These are phyloP conservation scores for Ceratorhiza oryzae-sativae DNA, from an alignment of 1,284 basidiomycete genomes.

Conservation along the genomic window DNA sequence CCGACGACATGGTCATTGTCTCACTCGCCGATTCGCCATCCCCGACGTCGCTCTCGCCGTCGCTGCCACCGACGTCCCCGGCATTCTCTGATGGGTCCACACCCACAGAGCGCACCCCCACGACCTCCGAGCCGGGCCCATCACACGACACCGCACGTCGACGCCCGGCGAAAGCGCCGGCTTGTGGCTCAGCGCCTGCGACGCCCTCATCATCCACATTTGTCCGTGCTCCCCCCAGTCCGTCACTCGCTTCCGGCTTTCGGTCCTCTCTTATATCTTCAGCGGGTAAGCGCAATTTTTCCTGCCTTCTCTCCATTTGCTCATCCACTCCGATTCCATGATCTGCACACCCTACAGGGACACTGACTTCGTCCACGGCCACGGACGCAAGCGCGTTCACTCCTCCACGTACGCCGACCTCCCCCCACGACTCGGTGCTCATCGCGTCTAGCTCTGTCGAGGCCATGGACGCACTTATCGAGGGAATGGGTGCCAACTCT, in stretches of 20 bases:
- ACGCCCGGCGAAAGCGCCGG: slow-evolving; percentile 4
- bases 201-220: neutral
- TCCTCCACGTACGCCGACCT: slow-evolving; percentile 39
- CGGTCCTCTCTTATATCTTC: slow-evolving; percentile 29
- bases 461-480: slow-evolving; percentile 83
- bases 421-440: slow-evolving; percentile 62
- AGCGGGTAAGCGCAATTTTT: slow-evolving; percentile 6
- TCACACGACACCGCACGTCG: neutral
- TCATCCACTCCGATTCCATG: slow-evolving; percentile 9
- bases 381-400: slow-evolving; percentile 34
- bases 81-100: neutral
- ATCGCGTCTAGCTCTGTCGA: slow-evolving; percentile 78
- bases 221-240: slow-evolving; percentile 17
- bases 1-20: slow-evolving; percentile 37
- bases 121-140: neutral
- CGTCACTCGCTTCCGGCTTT: slow-evolving; percentile 32
- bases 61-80: neutral
- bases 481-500: slow-evolving; percentile 62
- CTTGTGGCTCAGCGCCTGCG: neutral
- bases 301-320: neutral
- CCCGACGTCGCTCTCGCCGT: neutral
- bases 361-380: slow-evolving; percentile 8
- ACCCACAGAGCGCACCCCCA: neutral
- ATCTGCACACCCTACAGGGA: slow-evolving; percentile 31
- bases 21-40: slow-evolving; percentile 19